These are phyloP conservation scores for Auricularia sp. DNA, from an alignment of 768 basidiomycete genomes.

Conservation along the genomic window DNA sequence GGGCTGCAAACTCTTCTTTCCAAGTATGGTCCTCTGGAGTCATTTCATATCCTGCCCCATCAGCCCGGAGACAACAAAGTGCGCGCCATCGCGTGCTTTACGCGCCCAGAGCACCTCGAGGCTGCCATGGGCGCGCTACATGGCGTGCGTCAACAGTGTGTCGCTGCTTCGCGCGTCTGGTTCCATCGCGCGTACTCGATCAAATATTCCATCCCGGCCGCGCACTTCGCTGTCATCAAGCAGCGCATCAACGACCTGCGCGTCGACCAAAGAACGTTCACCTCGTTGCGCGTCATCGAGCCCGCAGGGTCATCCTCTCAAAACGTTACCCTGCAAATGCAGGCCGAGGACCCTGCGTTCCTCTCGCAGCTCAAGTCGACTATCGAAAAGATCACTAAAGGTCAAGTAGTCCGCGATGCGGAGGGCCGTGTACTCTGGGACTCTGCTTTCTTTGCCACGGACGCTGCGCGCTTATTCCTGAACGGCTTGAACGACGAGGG, in stretches of 20 bases:
- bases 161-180: slow-evolving; percentile 35
- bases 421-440: slow-evolving; percentile 22
- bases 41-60: slow-evolving; percentile 39
- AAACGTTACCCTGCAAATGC: slow-evolving; percentile 34
- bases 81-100: slow-evolving; percentile 47
- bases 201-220: slow-evolving; percentile 29
- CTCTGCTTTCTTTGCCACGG: neutral
- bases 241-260: slow-evolving; percentile 26
- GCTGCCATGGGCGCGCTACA: slow-evolving; percentile 41
- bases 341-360: slow-evolving; percentile 36
- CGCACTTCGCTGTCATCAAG: slow-evolving; percentile 39
- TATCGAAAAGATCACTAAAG: slow-evolving; percentile 51
- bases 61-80: slow-evolving; percentile 42
- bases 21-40: slow-evolving; percentile 27
- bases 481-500: neutral
- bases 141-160: slow-evolving; percentile 31
- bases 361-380: slow-evolving; percentile 48
- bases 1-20: slow-evolving; percentile 18
- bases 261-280: slow-evolving; percentile 16
- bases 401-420: slow-evolving; percentile 45
- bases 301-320: neutral
- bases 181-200: slow-evolving; percentile 48
- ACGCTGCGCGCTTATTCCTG: neutral
- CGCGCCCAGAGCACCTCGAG: slow-evolving; percentile 40
- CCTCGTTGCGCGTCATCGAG: slow-evolving; percentile 26